These are phyloP conservation scores for Cryptosporidium baileyi DNA, from an alignment of 169 alveolate species.

Conservation along the genomic window DNA sequence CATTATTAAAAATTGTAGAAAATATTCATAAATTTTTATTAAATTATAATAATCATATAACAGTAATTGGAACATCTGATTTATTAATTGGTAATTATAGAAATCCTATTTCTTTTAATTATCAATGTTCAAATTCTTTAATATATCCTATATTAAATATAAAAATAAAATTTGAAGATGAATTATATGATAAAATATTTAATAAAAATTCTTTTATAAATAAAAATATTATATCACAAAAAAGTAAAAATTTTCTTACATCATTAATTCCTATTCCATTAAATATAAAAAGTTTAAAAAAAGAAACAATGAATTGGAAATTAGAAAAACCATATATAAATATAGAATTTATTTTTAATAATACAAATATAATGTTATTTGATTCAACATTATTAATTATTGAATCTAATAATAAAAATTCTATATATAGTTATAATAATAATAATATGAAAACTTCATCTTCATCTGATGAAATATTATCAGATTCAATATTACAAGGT, in stretches of 20 bases:
- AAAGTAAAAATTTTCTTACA: neutral
- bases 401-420: neutral
- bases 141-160: constrained; percentile 22
- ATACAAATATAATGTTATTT: constrained; percentile 31
- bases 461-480: constrained; percentile 17
- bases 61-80: constrained; percentile 25
- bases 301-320: constrained; percentile 34
- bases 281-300: constrained; percentile 22
- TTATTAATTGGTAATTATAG: constrained; percentile 49
- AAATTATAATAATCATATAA: neutral
- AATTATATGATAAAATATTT: neutral
- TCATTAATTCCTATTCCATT: constrained; percentile 54
- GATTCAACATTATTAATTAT: constrained; percentile 19
- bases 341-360: constrained; percentile 46
- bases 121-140: constrained; percentile 44
- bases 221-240: constrained; percentile 1
- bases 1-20: neutral
- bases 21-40: neutral
- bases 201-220: neutral
- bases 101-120: constrained; percentile 33
- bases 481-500: constrained; percentile 43
- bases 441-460: neutral
- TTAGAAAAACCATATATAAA: constrained; percentile 27
- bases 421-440: neutral
- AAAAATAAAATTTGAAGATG: neutral